phyloP scores from a whole-genome alignment of 345 rosid genomes.

The Rhodamnia rubescens region DNA sequence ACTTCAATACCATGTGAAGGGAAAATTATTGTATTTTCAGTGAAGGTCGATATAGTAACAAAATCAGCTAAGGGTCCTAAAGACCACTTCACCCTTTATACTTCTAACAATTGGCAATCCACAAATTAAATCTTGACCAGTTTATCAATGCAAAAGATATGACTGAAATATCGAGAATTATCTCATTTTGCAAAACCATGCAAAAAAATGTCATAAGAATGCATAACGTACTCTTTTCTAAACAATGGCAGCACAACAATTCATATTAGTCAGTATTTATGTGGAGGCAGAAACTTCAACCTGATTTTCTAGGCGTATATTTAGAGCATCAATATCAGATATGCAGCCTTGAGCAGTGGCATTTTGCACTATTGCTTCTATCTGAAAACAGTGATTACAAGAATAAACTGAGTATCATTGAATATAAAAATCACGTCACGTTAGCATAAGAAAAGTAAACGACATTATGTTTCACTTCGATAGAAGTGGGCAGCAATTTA shows the following conservation, averaged over 20 bases:
- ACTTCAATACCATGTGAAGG: background rate
- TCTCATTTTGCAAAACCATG: background rate
- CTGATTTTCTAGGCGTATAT: constrained; percentile 67
- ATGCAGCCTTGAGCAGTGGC: constrained; percentile 59
- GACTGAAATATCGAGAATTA: background rate
- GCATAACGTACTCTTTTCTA: background rate
- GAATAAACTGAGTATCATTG: background rate
- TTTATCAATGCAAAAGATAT: background rate
- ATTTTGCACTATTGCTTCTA: constrained; percentile 80
- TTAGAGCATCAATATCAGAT: constrained; percentile 55
- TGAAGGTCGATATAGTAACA: too few relatives aligned
- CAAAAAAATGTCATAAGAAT: background rate
- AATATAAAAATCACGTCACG: background rate
- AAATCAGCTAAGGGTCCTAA: too few relatives aligned
- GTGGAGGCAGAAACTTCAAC: constrained; percentile 17
- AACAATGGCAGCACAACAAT: background rate
- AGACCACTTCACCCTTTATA: too few relatives aligned
- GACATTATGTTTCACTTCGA: background rate
- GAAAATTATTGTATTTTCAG: too few relatives aligned
- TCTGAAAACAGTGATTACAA: constrained; percentile 19
- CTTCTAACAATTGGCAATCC: background rate
- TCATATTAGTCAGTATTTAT: background rate
- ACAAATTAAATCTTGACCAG: background rate
- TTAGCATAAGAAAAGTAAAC: background rate
- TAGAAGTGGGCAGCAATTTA: background rate